These are phyloP conservation scores for Asterionellopsis glacialis DNA, from an alignment of 108 stramenopile species.

Conservation along the genomic window DNA sequence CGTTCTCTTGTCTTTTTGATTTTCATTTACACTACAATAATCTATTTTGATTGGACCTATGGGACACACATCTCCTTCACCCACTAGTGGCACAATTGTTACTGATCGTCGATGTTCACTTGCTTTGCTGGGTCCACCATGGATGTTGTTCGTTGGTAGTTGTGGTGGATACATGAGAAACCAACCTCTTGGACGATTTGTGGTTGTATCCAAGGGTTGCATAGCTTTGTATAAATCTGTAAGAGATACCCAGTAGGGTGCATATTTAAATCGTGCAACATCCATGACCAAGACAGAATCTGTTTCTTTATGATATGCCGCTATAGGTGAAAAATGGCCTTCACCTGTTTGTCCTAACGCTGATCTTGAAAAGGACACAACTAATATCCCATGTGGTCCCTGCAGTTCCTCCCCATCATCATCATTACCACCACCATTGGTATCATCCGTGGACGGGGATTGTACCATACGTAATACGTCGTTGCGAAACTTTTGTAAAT, in stretches of 20 bases:
- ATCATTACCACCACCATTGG: background rate
- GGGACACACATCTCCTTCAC: constrained; percentile 54
- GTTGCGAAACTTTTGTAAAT: constrained; percentile 35
- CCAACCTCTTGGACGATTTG: constrained; percentile 63
- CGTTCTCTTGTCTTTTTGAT: too few relatives aligned
- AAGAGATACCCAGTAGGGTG: constrained; percentile 87
- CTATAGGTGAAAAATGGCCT: constrained; percentile 94
- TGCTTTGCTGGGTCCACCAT: constrained; percentile 9
- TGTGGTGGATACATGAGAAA: constrained; percentile 61
- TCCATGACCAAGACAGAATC: constrained; percentile 79
- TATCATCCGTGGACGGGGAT: too few relatives aligned
- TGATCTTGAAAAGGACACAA: constrained; percentile 65
- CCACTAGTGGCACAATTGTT: constrained; percentile 52
- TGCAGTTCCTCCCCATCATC: background rate
- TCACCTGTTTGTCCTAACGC: constrained; percentile 86
- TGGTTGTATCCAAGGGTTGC: constrained; percentile 45
- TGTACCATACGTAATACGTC: constrained; percentile 33
- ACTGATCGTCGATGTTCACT: constrained; percentile 58
- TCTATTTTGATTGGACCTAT: constrained; percentile 53
- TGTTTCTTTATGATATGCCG: constrained; percentile 61
- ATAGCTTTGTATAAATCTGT: constrained; percentile 41
- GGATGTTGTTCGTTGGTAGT: constrained; percentile 4
- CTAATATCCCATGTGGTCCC: constrained; percentile 34
- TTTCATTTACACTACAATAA: constrained; percentile 26
- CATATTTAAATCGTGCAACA: constrained; percentile 89